Conservation (phyloP, 805 yeast genomes). For the Pichia heedii region DNA sequence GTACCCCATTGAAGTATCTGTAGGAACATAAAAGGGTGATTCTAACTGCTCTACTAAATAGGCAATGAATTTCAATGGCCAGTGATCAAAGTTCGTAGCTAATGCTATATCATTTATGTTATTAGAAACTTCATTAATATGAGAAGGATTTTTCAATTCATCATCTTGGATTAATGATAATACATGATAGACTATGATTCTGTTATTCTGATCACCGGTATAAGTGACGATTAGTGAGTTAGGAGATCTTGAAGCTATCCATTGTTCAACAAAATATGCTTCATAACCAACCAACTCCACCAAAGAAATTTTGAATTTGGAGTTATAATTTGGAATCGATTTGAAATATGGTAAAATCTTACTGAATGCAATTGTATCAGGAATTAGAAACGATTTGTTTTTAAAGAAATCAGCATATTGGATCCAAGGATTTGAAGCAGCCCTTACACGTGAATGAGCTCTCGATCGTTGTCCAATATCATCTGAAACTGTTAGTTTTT, state of each 20-base stretch:
- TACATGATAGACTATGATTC: constrained; percentile 44
- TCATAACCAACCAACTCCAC: constrained; percentile 55
- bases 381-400: constrained; percentile 6
- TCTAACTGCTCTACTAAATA: constrained; percentile 58
- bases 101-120: not conserved
- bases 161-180: not conserved
- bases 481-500: not conserved
- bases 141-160: not conserved
- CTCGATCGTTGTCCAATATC: not conserved
- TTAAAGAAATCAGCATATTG: constrained; percentile 7
- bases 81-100: constrained; percentile 14
- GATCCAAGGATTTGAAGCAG: constrained; percentile 1
- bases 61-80: constrained; percentile 44
- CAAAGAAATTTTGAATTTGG: not conserved
- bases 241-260: constrained; percentile 69
- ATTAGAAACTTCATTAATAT: not conserved
- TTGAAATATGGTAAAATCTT: constrained; percentile 6
- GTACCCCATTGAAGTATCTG: constrained; percentile 48
- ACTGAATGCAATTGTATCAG: constrained; percentile 7
- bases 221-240: constrained; percentile 68
- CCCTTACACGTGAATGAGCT: not conserved
- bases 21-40: constrained; percentile 57
- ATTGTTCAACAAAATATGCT: constrained; percentile 86
- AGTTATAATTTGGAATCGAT: not conserved
- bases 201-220: constrained; percentile 74